Evolutionary conservation across 495 filamentous ascomycete genomes (phyloP).

Genomic region (Amphirosellinia nigrospora): DNA sequence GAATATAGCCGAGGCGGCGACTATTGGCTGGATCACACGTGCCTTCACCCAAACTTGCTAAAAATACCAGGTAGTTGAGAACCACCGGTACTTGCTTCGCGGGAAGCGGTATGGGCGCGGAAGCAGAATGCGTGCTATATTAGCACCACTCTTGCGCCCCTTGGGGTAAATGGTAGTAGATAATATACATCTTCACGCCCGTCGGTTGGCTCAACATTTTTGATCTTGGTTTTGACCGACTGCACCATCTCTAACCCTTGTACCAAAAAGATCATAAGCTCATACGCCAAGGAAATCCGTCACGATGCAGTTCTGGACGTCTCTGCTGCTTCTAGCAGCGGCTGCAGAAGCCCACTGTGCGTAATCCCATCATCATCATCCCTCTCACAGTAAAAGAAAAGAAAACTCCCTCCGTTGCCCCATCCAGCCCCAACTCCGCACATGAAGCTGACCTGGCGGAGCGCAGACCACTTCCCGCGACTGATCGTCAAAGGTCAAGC

Average conservation of each 20-base stretch:
- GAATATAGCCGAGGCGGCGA: constrained; percentile 4
- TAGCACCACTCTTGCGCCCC: not conserved
- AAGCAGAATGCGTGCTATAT: not conserved
- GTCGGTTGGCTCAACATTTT: not conserved
- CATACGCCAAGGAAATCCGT: not conserved
- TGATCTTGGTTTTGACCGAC: not conserved
- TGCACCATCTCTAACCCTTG: not conserved
- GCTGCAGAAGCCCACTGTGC: constrained; percentile 33
- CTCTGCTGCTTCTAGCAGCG: constrained; percentile 16
- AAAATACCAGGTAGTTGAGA: not conserved
- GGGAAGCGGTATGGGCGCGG: not conserved
- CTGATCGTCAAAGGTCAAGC: constrained; percentile 43
- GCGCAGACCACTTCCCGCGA: constrained; percentile 1
- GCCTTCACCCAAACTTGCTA: not conserved
- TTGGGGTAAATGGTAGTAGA: not conserved
- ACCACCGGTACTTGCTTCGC: not conserved
- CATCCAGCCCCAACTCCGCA: not conserved
- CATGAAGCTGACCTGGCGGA: not conserved
- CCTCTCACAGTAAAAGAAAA: not conserved
- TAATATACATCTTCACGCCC: not conserved
- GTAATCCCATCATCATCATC: not conserved
- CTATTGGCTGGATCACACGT: not conserved
- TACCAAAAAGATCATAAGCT: not conserved
- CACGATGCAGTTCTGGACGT: constrained; percentile 11
- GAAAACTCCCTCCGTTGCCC: too few species aligned